Conservation (phyloP, 805 yeast genomes). For the Sugiyamaella mastotermitis region DNA sequence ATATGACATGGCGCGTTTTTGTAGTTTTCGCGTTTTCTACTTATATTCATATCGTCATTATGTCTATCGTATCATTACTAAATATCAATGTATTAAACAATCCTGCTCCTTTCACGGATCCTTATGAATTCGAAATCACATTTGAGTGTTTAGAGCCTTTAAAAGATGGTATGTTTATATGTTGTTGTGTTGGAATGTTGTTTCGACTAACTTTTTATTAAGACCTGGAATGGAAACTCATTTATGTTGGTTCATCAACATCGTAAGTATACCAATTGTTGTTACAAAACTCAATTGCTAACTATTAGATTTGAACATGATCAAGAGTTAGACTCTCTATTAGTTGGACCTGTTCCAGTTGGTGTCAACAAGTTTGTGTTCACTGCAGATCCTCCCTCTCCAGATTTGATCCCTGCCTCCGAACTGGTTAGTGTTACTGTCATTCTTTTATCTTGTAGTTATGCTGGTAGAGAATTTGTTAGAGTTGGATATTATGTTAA, state of each 20-base stretch:
- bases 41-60: conserved; percentile 27
- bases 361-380: conserved; percentile 91
- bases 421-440: conserved; percentile 95
- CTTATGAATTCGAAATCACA: conserved; percentile 95
- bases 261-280: conserved; percentile 36
- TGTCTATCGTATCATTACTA: conserved; percentile 90
- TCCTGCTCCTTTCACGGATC: conserved; percentile 89
- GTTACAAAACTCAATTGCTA: neutral
- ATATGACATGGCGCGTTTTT: no score
- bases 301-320: conserved; percentile 66
- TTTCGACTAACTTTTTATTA: neutral
- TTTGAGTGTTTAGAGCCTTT: conserved; percentile 94
- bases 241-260: conserved; percentile 93
- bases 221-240: conserved; percentile 95
- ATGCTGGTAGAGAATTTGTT: conserved; percentile 90
- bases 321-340: conserved; percentile 89
- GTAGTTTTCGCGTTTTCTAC: neutral
- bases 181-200: neutral
- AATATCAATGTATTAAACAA: conserved; percentile 91
- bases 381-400: conserved; percentile 94
- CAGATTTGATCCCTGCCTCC: conserved; percentile 92
- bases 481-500: conserved; percentile 97
- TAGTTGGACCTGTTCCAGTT: conserved; percentile 99
- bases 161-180: conserved; percentile 45
- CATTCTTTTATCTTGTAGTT: conserved; percentile 84